Conservation (phyloP, 768 basidiomycete genomes). For the Roridomyces roridus region DNA sequence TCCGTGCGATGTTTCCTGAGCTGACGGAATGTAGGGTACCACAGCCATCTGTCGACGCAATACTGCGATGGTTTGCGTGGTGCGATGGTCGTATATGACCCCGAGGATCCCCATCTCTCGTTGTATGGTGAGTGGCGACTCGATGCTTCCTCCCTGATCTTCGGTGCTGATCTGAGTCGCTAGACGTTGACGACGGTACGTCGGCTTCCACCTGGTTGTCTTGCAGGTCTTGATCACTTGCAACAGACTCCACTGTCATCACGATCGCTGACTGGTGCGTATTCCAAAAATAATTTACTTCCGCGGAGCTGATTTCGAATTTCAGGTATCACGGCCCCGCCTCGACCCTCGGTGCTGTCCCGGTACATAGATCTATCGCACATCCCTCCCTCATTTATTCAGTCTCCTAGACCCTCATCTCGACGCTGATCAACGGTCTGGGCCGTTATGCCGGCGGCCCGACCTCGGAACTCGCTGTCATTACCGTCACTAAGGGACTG, state of each 20-base stretch:
- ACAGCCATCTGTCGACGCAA: conserved; percentile 1
- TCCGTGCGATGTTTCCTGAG: not conserved
- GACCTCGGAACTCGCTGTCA: conserved; percentile 34
- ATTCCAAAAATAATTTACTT: too few species aligned
- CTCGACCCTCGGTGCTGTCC: conserved; percentile 26
- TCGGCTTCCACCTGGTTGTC: not conserved
- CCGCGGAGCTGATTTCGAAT: not conserved
- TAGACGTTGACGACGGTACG: conserved; percentile 16
- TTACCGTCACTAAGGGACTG: conserved; percentile 33
- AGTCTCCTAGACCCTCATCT: conserved; percentile 26
- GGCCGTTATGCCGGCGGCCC: conserved; percentile 23
- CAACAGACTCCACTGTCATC: conserved; percentile 10
- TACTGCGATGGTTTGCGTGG: conserved; percentile 13
- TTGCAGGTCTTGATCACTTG: not conserved
- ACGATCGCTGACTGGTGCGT: conserved; percentile 11
- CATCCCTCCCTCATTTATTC: too few species aligned
- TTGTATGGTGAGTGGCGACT: not conserved
- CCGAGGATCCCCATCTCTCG: not conserved
- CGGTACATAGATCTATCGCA: conserved; percentile 3
- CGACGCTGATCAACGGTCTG: conserved; percentile 21
- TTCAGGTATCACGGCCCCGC: conserved; percentile 4
- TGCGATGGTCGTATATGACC: conserved; percentile 12
- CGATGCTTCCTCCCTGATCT: not conserved
- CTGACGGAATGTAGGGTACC: conserved; percentile 4
- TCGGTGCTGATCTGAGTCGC: not conserved